A percentile compares a stretch with the other conserved stretches of the same genome.
Conservation (phyloP, 2,329 filamentous ascomycete species). For the Macrophomina pseudophaseolina region DNA sequence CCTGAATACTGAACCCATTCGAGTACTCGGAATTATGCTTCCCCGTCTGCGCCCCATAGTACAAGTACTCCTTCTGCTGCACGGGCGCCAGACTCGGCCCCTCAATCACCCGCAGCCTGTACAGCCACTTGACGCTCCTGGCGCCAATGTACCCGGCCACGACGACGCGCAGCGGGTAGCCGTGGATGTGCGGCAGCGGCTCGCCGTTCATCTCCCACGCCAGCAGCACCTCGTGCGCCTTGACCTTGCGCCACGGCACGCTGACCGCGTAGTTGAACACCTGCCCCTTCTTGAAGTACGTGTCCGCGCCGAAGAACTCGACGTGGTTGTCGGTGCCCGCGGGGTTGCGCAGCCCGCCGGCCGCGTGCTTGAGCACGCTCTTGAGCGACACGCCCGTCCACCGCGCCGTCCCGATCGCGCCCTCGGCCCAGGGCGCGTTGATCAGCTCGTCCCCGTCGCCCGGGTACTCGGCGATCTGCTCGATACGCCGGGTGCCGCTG, state of each 20-base stretch:
- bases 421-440: conserved; percentile 51
- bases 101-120: conserved; percentile 65
- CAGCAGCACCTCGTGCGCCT: conserved; percentile 68
- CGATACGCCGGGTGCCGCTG: conserved; percentile 70
- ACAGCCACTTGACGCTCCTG: conserved; percentile 67
- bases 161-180: conserved; percentile 65
- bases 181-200: conserved; percentile 68
- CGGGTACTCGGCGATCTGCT: conserved; percentile 69
- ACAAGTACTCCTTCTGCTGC: conserved; percentile 69
- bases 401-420: conserved; percentile 69
- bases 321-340: conserved; percentile 60
- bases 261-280: conserved; percentile 71
- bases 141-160: conserved; percentile 72
- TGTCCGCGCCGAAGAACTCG: conserved; percentile 73
- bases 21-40: conserved; percentile 67
- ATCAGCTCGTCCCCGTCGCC: conserved; percentile 69
- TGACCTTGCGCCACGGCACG: conserved; percentile 71
- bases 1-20: conserved; percentile 70
- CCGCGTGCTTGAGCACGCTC: conserved; percentile 69
- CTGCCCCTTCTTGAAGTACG: conserved; percentile 72
- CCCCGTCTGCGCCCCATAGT: conserved; percentile 70
- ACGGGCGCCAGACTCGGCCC: conserved; percentile 64
- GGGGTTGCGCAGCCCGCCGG: conserved; percentile 61
- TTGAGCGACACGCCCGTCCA: conserved; percentile 70
- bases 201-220: conserved; percentile 76